Base-by-base conservation (phyloP, 139 green algal genomes). In the Coelastrella sp. region DNA sequence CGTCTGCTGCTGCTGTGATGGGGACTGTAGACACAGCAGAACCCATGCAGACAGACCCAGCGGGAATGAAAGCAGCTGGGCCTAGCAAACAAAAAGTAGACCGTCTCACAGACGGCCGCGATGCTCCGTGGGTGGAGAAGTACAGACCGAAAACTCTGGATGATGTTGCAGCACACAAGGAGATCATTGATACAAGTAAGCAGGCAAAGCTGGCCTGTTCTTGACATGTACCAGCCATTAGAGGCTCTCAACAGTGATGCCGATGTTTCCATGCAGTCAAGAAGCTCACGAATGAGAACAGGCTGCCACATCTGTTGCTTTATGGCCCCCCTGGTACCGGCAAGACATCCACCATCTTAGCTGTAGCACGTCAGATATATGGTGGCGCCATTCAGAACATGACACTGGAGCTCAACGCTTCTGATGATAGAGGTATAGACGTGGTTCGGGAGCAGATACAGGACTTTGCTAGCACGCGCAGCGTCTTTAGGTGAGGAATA, bases 301-400 rank as follows among this genome's bases (percentile, higher is more conserved):
- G 93, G 68, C 95, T 99, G 65, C 98, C 98, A 2, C 98, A 99
- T 87, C 90, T 99, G 77, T 94, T 99, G 73, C 94, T 99, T 22
- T 99, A 99, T 90, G 98, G 98, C 2, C 98, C 98, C 3, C 98
- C 98, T 32, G 98, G 98, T n/a, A 99, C 98, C 4, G 98, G 98
- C 58, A 99, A 99, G 86, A 99, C 98, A 0, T 99, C 97, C 77
- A 99, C 97, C 17, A 97, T 99, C 60, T 93, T 99, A 59, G 97
- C 98, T 7, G 94, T 99, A 8, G 98, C 98, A 14, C 91, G 97
- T 3, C 94, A 98, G 92, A 95, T 99, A 32, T 99, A 99, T 91
- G 98, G 98, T 59, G 61, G 86, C 2, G 86, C 93, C 7, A 92
- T 97, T 23, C 84, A 91, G 71, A 97, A 95, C 88, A 99, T 99